A percentile compares a stretch with the other conserved stretches of the same genome.
Evolutionary conservation across 371 early-diverging fungal genomes (phyloP).

Genomic region (Syncephalastrum sp.): DNA sequence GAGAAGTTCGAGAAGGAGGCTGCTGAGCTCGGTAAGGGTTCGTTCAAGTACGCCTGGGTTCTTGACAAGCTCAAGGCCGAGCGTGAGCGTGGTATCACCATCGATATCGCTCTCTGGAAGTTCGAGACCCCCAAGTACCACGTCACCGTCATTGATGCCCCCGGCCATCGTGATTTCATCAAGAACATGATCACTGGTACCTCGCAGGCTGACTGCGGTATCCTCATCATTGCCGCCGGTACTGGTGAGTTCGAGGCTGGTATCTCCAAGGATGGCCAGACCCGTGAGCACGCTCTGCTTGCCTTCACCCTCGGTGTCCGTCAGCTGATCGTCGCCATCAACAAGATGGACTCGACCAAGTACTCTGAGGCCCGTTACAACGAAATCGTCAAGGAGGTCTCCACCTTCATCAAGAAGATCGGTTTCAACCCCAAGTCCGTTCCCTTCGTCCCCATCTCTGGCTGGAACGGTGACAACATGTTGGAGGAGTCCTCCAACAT

Average conservation of each 20-base stretch:
- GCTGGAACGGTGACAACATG: constrained; percentile 98
- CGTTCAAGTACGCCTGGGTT: constrained; percentile 97
- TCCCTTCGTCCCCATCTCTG: constrained; percentile 96
- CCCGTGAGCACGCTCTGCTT: constrained; percentile 98
- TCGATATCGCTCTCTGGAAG: constrained; percentile 85
- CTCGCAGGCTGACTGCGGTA: constrained; percentile 74
- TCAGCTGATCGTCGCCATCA: constrained; percentile 95
- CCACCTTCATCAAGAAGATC: constrained; percentile 92
- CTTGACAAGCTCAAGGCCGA: constrained; percentile 97
- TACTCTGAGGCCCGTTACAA: constrained; percentile 56
- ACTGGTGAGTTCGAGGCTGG: constrained; percentile 98
- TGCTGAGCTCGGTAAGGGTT: constrained; percentile 96
- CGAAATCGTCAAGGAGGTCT: constrained; percentile 92
- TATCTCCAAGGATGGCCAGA: constrained; percentile 95
- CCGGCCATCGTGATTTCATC: constrained; percentile 99
- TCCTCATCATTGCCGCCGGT: constrained; percentile 93
- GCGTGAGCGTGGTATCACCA: constrained; percentile 96
- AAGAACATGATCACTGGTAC: constrained; percentile 99
- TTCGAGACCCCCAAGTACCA: constrained; percentile 96
- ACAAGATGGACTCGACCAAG: constrained; percentile 84
- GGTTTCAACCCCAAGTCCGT: constrained; percentile 90
- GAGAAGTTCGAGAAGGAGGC: constrained; percentile 99
- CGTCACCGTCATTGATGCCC: constrained; percentile 97
- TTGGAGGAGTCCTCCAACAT: constrained; percentile 89
- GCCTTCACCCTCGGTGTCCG: constrained; percentile 95